These are phyloP conservation scores for Diaporthe ampelina DNA, from an alignment of 2,329 filamentous ascomycete genomes.

Conservation along the genomic window DNA sequence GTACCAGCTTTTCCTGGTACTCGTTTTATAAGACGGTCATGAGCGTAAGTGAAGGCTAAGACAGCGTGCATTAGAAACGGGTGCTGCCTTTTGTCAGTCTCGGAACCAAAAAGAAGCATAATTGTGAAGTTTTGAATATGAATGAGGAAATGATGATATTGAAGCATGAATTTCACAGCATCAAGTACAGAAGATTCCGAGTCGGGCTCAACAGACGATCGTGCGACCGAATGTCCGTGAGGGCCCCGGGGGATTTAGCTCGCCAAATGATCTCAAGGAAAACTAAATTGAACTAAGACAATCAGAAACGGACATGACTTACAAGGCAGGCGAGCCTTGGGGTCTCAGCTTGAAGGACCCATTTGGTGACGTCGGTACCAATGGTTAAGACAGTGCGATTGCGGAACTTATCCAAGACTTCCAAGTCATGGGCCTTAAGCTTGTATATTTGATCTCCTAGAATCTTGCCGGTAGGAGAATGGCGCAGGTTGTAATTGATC, in stretches of 20 bases:
- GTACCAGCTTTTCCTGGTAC: conserved; percentile 43
- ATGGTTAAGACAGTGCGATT: conserved; percentile 58
- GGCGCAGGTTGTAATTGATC: conserved; percentile 43
- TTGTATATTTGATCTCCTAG: conserved; percentile 49
- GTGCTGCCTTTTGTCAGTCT: conserved; percentile 49
- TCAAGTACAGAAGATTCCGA: background rate
- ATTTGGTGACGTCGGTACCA: conserved; percentile 49
- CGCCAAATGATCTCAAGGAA: too few relatives aligned
- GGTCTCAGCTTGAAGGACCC: conserved; percentile 53
- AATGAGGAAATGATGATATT: background rate
- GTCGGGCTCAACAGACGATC: background rate
- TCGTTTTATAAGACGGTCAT: conserved; percentile 61
- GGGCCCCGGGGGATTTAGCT: too few relatives aligned
- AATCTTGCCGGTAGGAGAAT: conserved; percentile 33
- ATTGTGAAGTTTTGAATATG: background rate
- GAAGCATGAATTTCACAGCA: background rate
- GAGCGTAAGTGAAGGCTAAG: conserved; percentile 65
- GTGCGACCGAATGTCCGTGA: background rate
- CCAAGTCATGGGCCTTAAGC: conserved; percentile 51
- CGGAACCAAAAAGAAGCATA: background rate
- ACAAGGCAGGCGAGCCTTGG: conserved; percentile 57
- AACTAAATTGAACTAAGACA: background rate
- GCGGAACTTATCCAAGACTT: conserved; percentile 58
- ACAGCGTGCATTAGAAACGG: conserved; percentile 69
- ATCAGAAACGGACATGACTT: conserved; percentile 39